phyloP scores from a whole-genome alignment of 371 early-diverging fungal species.

The Apophysomyces sp. region DNA sequence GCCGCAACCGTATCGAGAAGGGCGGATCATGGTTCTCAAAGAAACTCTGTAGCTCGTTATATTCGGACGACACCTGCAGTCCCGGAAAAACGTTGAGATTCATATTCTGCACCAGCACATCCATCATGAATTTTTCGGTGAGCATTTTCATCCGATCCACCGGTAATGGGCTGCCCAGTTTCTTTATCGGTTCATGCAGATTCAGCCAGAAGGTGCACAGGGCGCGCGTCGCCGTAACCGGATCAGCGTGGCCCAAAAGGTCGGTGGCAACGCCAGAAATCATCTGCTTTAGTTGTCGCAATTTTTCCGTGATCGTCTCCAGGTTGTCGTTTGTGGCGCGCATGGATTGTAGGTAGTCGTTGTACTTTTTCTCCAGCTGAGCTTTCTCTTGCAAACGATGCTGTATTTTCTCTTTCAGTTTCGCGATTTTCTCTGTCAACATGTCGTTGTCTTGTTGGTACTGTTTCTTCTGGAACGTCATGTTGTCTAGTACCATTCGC shows the following conservation, averaged over 20 bases:
- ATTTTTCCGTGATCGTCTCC: conserved; percentile 42
- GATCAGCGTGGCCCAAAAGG: conserved; percentile 42
- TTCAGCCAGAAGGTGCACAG: conserved; percentile 42
- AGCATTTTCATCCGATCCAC: conserved; percentile 46
- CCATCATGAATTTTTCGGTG: conserved; percentile 55
- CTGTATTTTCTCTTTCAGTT: conserved; percentile 15
- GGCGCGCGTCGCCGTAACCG: conserved; percentile 39
- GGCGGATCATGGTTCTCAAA: conserved; percentile 20
- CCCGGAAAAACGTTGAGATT: conserved; percentile 33
- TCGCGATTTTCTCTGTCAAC: conserved; percentile 11
- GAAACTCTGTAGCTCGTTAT: conserved; percentile 19
- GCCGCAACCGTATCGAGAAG: conserved; percentile 31
- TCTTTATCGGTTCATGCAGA: conserved; percentile 31
- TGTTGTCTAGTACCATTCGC: conserved; percentile 14
- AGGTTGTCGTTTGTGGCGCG: conserved; percentile 58
- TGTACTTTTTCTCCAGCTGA: conserved; percentile 46
- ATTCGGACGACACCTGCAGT: conserved; percentile 27
- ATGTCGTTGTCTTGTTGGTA: conserved; percentile 17
- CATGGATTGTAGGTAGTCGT: conserved; percentile 51
- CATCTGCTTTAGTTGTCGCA: conserved; percentile 46
- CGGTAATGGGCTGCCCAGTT: conserved; percentile 35
- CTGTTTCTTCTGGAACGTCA: conserved; percentile 24
- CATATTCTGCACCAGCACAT: conserved; percentile 43
- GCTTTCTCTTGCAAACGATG: conserved; percentile 20
- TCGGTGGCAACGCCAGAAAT: conserved; percentile 46